These are phyloP conservation scores for Tolypocladium amazonense DNA, from an alignment of 2,329 filamentous ascomycete genomes.

Conservation along the genomic window DNA sequence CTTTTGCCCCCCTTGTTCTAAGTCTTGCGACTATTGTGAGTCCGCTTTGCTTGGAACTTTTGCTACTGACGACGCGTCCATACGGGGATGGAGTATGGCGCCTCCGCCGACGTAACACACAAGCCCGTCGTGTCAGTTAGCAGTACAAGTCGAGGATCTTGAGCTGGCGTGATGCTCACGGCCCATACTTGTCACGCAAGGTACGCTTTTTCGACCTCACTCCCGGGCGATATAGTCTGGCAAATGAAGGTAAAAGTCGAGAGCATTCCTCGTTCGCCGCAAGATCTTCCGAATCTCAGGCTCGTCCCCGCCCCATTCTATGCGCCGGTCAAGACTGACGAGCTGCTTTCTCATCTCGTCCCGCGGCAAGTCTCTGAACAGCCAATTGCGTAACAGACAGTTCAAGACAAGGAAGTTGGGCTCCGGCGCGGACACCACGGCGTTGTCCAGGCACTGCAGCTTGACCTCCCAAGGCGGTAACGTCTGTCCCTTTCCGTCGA, in stretches of 20 bases:
- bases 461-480: constrained; percentile 30
- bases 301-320: constrained; percentile 19
- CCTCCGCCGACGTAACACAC: not conserved
- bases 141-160: not conserved
- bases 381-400: constrained; percentile 17
- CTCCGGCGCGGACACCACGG: constrained; percentile 16
- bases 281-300: constrained; percentile 13
- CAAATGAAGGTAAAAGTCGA: constrained; percentile 2
- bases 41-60: not conserved
- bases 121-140: not conserved
- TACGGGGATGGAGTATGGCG: not conserved
- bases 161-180: not conserved
- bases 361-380: constrained; percentile 16
- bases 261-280: constrained; percentile 3
- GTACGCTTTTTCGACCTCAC: not conserved
- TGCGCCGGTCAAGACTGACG: constrained; percentile 13
- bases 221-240: not conserved
- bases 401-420: constrained; percentile 19
- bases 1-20: not conserved
- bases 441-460: constrained; percentile 24
- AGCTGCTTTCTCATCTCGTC: constrained; percentile 17
- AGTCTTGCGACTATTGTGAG: not conserved
- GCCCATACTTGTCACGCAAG: not conserved
- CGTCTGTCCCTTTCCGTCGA: constrained; percentile 15
- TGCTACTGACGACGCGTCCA: not conserved